Evolutionary conservation across 2,329 filamentous ascomycete genomes (phyloP), one percentile per base, ranked within the genome.

Genomic region (Geoglossum cookeanum): DNA sequence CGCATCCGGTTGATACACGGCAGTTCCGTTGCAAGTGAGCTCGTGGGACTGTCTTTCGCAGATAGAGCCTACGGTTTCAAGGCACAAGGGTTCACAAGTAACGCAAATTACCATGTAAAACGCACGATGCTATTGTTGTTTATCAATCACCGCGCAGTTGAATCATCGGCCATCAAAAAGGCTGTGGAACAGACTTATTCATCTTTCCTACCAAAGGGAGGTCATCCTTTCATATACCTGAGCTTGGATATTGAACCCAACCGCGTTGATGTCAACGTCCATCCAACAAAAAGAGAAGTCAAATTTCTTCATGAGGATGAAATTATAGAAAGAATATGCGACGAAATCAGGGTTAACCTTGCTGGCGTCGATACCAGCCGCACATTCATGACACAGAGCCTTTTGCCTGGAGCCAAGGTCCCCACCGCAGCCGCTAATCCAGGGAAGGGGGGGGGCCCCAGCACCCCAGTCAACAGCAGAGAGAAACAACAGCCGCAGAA

Each of bases 231-330:
- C 67, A 75, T 91, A 58, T 98, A 98, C 66, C 75, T 98, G 30
- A 92, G 84, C 65, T 76, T 98, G 1, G 86, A 95, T 59, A 94
- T 98, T 58, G 90, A 97, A 63, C 91, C 92, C 1, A 81, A 85
- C 30, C 78, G 91, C 56, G 88, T 98, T 3, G 92, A 98, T 68
- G 94, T 98, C 66, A 98, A 98, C 63, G 85, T 98, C 0, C 92
- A 98, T 68, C 92, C 92, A 0, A 98, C 92, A 0, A 98, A 98
- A 69, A 78, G 88, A 55, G 91, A 98, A 67, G 92, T 98, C 22
- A 92, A 97, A 65, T 97, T 98, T 64, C 75, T 98, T 27, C 95
- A 97, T 60, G 92, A 98, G 67, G 92, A 98, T 61, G 92, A 98
- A 63, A 94, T 98, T 51, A 85, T 92, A 52, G 86, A 92, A 61